Evolutionary conservation across 148 eudicot genomes (phyloP), one percentile per base, ranked within the genome.

Genomic region (Rhododendron williamsianum): DNA sequence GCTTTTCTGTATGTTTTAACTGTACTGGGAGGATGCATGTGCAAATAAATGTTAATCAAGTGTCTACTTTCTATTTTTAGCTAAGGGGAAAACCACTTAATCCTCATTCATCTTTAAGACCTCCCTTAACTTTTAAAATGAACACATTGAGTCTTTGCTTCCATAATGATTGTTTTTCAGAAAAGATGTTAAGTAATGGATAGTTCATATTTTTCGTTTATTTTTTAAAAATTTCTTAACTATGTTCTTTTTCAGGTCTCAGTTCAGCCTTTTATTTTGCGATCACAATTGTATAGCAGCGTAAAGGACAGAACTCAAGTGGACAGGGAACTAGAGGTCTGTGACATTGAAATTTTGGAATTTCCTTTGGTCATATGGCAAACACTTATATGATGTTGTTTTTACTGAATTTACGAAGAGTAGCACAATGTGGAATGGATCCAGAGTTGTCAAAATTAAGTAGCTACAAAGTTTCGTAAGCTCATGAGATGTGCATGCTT

Each of bases 291-390:
- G 58, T 97, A 95, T 85, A 97, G 99, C 92, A 94, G 98, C 82
- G 85, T 97, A 33, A 94, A 92, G 86, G 96, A 97, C 85, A 90
- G 98, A 93, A 97, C 99, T 80, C 94, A 94, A 85, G 99, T 97
- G 84, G 99, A 97, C 65, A 93, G 98, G 83, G 99, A 97, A 85
- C 89, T 97, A 72, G 99, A 97, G 98, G 99, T 96, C 48, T 88
- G 94, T 79, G 25, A 54, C 27, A 63, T 19, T 69, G 82, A 36
- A 52, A 60, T 30, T 84, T 45, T 15, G 4, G 11, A n/a, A 46
- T 41, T 67, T 65, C 6, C 4, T 36, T 27, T 63, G 45, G 35
- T 33, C 35, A 33, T 33, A 33, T 81, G 18, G 48, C 6, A n/a
- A 71, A 25, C 60, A 30, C 41, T 52, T 21, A 5, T 38, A 15